Conservation (phyloP, 1,284 basidiomycete species). For the Agroathelia rolfsii region DNA sequence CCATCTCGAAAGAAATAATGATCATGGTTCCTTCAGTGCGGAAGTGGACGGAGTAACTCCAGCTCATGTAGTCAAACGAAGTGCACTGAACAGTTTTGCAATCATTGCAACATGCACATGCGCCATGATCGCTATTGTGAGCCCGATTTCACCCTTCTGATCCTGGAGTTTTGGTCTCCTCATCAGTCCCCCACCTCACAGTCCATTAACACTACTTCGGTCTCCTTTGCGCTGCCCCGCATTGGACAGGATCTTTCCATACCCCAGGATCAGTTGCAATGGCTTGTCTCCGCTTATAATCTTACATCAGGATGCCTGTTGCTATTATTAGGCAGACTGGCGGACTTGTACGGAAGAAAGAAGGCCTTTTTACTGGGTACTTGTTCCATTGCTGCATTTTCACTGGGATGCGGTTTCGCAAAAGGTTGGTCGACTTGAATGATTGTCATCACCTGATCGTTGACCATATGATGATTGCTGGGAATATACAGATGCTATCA, state of each 20-base stretch:
- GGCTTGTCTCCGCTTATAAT: constrained; percentile 49
- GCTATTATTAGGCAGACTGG: constrained; percentile 45
- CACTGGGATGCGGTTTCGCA: constrained; percentile 32
- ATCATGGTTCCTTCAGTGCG: too few relatives aligned
- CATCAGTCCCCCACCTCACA: constrained; percentile 9
- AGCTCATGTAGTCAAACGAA: too few relatives aligned
- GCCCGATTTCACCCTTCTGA: constrained; percentile 10
- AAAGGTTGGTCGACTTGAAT: constrained; percentile 5
- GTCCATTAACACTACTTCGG: constrained; percentile 24
- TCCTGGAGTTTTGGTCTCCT: not conserved
- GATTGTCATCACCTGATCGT: not conserved
- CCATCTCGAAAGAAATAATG: too few relatives aligned
- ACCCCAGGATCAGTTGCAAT: constrained; percentile 36
- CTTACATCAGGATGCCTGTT: constrained; percentile 49
- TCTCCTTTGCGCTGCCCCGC: constrained; percentile 41
- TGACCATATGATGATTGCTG: constrained; percentile 3
- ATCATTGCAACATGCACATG: constrained; percentile 21
- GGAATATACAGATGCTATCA: constrained; percentile 12
- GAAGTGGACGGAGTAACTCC: too few relatives aligned
- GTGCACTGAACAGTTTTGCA: too few relatives aligned
- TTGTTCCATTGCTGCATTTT: constrained; percentile 24
- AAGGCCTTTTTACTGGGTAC: constrained; percentile 39
- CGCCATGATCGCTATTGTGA: constrained; percentile 25
- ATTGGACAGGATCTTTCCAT: constrained; percentile 41
- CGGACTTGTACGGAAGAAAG: constrained; percentile 52